Percentiles rank a stretch among this genome's conserved stretches.
These are phyloP conservation scores for Pythium volutum DNA, from an alignment of 352 stramenopile genomes.

Conservation along the genomic window DNA sequence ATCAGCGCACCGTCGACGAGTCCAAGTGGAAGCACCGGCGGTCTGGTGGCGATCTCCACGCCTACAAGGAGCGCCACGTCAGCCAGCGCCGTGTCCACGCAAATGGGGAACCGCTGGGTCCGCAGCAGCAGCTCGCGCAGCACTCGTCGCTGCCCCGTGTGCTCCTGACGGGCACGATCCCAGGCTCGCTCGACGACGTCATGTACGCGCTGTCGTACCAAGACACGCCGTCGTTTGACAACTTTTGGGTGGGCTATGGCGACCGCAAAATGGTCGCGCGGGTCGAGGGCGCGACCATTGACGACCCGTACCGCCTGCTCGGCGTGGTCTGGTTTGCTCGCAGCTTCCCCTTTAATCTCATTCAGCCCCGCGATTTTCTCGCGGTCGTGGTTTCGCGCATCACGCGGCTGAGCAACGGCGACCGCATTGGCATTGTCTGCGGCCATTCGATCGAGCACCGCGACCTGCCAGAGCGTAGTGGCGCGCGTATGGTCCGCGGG, in stretches of 20 bases:
- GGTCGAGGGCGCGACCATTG: constrained; percentile 22
- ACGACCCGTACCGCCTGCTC: constrained; percentile 37
- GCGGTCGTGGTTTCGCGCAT: constrained; percentile 11
- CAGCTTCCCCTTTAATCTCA: background rate
- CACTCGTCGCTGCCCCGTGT: background rate
- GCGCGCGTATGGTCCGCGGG: constrained; percentile 36
- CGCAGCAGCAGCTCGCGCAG: background rate
- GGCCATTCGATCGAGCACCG: constrained; percentile 47
- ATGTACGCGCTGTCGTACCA: constrained; percentile 45
- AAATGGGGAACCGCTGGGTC: background rate
- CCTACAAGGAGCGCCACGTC: background rate
- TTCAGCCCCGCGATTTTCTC: constrained; percentile 35
- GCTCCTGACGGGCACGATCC: constrained; percentile 22
- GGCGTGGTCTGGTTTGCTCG: constrained; percentile 27
- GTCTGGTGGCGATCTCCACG: background rate
- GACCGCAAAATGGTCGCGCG: constrained; percentile 25
- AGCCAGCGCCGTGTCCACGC: too few relatives aligned
- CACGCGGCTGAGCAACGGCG: constrained; percentile 19
- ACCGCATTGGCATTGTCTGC: constrained; percentile 45
- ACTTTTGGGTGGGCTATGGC: constrained; percentile 33
- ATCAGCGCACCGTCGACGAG: too few relatives aligned
- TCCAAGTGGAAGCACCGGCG: too few relatives aligned
- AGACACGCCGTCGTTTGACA: constrained; percentile 36
- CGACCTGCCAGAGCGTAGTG: constrained; percentile 36
- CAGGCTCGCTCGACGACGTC: constrained; percentile 48